These are phyloP conservation scores for Colletotrichum sp. DNA, from an alignment of 2,329 filamentous ascomycete species.

Conservation along the genomic window DNA sequence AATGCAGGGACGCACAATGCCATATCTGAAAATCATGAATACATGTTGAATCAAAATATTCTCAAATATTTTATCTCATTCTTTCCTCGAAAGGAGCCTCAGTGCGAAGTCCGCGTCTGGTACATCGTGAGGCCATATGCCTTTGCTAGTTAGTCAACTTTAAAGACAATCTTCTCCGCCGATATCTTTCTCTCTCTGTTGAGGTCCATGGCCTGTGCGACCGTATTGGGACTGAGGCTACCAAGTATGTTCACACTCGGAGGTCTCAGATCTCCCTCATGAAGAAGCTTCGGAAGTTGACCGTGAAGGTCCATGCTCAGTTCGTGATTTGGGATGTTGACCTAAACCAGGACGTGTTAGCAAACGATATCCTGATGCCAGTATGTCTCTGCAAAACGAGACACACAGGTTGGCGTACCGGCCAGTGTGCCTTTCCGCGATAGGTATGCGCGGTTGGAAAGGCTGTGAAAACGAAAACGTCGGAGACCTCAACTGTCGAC, in stretches of 20 bases:
- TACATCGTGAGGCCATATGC: accelerated
- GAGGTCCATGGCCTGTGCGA: neutral
- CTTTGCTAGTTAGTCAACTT: neutral
- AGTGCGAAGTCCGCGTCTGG: neutral
- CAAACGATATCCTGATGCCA: neutral
- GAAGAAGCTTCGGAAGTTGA: neutral
- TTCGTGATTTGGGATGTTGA: neutral
- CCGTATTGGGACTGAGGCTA: neutral
- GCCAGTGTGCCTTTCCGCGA: neutral
- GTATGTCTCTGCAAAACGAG: too few relatives aligned
- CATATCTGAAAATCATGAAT: accelerated
- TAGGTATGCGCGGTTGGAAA: neutral
- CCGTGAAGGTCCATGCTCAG: neutral
- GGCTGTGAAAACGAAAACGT: neutral
- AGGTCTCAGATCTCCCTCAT: neutral
- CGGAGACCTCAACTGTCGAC: neutral
- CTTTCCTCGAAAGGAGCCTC: neutral
- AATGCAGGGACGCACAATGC: neutral
- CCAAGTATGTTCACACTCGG: neutral
- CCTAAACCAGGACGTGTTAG: neutral
- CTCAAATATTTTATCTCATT: accelerated
- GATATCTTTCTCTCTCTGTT: neutral
- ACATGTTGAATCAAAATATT: neutral
- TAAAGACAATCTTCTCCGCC: neutral
- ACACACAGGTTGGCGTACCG: neutral